Base-by-base conservation (phyloP, 257 asterid species). In the Solanum microdontum region DNA sequence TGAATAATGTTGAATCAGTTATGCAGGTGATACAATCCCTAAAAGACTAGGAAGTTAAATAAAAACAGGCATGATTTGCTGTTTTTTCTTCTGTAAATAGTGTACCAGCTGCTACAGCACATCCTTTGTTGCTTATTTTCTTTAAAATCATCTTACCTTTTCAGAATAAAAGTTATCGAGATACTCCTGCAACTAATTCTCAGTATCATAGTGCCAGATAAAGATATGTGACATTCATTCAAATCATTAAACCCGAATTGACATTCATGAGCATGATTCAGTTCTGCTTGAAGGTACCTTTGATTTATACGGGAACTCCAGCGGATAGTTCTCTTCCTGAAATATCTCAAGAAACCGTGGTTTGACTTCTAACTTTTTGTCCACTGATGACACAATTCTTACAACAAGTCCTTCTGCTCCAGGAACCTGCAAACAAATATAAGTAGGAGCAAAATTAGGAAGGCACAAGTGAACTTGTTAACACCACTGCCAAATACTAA, bases 381-480 rank as follows among this genome's bases (percentile, higher is more conserved):
- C 99, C 90, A 97, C 99, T 68, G 99, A 97, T 80, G 99, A 97
- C 30, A 97, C 99, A 85, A 97, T 98, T 92, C 99, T 90, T 15
- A 97, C 94, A 84, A 97, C 99, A 89, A 97, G 99, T 83, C 96
- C 96, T 83, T 97, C 99, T 69, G 97, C 99, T 89, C 96, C 99
- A 26, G 98, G 97, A 88, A 97, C 95, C 99, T 97, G 93, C 58
- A 36, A 90, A 48, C 43, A 2, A 48, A 51, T 28, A 82, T 5
- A 82, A 82, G 84, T 28, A 80, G 68, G 30, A 82, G 43, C 69
- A 28, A 82, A 82, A 32, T 32, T 48, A 82, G 69, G 70, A 19
- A 48, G 85, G 85, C 85, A 82, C 69, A 82, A 82, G 85, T 19
- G 69, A 43, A 48, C 40, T 82, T 30, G 85, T 51, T 30, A 48